phyloP scores from a whole-genome alignment of 2,329 filamentous ascomycete genomes.

The Nigrospora sphaerica region DNA sequence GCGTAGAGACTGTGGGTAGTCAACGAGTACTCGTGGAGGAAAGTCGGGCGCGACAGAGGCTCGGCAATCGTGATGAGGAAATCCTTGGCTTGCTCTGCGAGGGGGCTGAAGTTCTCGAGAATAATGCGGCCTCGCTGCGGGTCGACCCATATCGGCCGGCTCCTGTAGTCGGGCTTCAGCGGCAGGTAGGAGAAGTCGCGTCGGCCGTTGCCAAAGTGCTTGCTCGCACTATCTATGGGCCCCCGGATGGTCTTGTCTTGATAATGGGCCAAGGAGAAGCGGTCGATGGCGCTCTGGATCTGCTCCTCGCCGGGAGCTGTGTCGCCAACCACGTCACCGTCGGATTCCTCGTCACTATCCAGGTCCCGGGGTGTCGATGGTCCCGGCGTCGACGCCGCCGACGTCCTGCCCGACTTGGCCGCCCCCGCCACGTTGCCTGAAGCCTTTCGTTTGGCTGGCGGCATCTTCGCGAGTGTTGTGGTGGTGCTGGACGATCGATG shows the following conservation, averaged over 20 bases:
- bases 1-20: conserved; percentile 92
- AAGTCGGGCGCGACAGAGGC: conserved; percentile 80
- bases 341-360: conserved; percentile 45
- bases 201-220: conserved; percentile 35
- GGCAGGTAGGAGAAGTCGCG: conserved; percentile 73
- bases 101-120: conserved; percentile 85
- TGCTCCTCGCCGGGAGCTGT: conserved; percentile 45
- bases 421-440: background rate
- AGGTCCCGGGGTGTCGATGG: conserved; percentile 52
- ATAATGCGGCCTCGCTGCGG: conserved; percentile 81
- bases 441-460: conserved; percentile 1
- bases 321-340: conserved; percentile 46
- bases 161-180: conserved; percentile 82
- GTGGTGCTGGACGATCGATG: too few species aligned
- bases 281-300: conserved; percentile 51
- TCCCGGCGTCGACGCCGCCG: conserved; percentile 53
- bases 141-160: conserved; percentile 91
- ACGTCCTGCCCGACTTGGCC: conserved; percentile 47
- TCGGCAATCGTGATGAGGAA: conserved; percentile 95
- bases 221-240: conserved; percentile 32
- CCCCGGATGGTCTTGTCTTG: conserved; percentile 37
- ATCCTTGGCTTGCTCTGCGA: conserved; percentile 82
- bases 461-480: background rate
- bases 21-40: conserved; percentile 88
- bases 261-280: conserved; percentile 48